Percentiles rank a stretch among this genome's conserved stretches.
phyloP scores from a whole-genome alignment of 495 filamentous ascomycete species.

The Elaphomyces granulatus region DNA sequence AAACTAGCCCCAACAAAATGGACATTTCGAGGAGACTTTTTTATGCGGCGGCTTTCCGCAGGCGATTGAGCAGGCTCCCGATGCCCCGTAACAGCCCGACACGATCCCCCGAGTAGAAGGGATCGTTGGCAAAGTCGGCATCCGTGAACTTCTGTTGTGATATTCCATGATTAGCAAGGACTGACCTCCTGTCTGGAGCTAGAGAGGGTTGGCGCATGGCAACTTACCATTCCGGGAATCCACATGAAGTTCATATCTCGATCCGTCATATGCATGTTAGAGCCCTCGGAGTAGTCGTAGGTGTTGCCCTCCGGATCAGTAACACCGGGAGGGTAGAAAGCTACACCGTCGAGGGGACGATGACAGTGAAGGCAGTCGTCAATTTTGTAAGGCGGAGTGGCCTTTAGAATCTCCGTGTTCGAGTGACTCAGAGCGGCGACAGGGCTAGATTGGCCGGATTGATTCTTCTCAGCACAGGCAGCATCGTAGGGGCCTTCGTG shows the following conservation, averaged over 20 bases:
- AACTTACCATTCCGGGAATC: slow-evolving; percentile 21
- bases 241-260: slow-evolving; percentile 25
- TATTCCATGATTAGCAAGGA: too few relatives aligned
- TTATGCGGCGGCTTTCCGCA: too few relatives aligned
- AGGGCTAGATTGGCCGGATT: slow-evolving; percentile 45
- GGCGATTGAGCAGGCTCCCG: too few relatives aligned
- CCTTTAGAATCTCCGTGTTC: slow-evolving; percentile 71
- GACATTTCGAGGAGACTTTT: too few relatives aligned
- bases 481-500: slow-evolving; percentile 92
- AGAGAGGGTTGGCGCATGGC: too few relatives aligned
- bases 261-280: slow-evolving; percentile 71
- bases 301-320: slow-evolving; percentile 48
- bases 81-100: too few relatives aligned
- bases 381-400: slow-evolving; percentile 71
- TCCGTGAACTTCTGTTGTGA: slow-evolving; percentile 28
- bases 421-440: slow-evolving; percentile 60
- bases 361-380: slow-evolving; percentile 59
- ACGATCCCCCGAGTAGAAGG: too few relatives aligned
- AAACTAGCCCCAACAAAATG: too few relatives aligned
- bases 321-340: slow-evolving; percentile 57
- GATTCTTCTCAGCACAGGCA: slow-evolving; percentile 55
- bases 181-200: too few relatives aligned
- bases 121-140: slow-evolving; percentile 33
- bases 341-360: slow-evolving; percentile 73
- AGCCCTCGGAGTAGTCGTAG: slow-evolving; percentile 74